These are phyloP conservation scores for Macadamia tetraphylla DNA, from an alignment of 164 flowering plant genomes.

Conservation along the genomic window DNA sequence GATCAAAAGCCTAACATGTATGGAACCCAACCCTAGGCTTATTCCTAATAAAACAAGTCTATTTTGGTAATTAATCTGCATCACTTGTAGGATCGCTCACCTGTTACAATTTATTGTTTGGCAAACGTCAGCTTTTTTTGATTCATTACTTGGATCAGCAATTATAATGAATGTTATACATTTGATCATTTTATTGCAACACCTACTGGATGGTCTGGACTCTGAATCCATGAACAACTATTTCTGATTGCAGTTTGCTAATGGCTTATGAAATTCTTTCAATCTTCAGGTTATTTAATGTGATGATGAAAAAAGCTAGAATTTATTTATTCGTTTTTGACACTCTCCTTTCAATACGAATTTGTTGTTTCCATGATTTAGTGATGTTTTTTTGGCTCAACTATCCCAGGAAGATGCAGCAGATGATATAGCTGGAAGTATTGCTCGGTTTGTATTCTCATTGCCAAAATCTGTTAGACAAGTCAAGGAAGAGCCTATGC, in stretches of 20 bases:
- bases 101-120: not conserved
- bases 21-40: no score
- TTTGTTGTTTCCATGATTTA: no score
- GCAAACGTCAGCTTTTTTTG: not conserved
- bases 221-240: no score
- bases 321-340: not conserved
- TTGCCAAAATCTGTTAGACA: slow-evolving; percentile 52
- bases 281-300: not conserved
- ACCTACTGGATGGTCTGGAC: no score
- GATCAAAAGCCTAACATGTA: no score
- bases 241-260: not conserved
- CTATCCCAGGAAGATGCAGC: slow-evolving; percentile 53
- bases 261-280: not conserved
- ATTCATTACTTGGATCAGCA: not conserved
- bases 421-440: slow-evolving; percentile 56
- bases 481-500: slow-evolving; percentile 54
- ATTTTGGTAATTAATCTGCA: no score
- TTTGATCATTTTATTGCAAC: not conserved
- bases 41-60: no score
- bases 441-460: slow-evolving; percentile 52
- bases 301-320: no score
- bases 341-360: no score
- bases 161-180: not conserved
- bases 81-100: not conserved
- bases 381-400: not conserved